Percentiles rank a stretch among this genome's conserved stretches.
Conservation (phyloP, 2,329 filamentous ascomycete genomes). For the Claviceps digitariae region DNA sequence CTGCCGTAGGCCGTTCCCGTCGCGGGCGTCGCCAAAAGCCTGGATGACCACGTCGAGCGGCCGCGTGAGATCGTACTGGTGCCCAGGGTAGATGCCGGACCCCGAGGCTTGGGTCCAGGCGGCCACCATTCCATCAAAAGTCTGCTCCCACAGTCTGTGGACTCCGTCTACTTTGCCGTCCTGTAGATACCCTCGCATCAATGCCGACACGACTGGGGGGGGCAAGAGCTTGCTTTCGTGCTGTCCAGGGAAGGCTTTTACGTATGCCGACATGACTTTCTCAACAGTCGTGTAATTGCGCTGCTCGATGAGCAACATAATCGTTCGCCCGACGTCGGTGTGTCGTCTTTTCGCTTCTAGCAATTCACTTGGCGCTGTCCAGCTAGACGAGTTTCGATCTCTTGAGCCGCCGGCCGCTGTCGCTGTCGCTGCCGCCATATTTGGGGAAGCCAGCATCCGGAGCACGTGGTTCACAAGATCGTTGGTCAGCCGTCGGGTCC, state of each 20-base stretch:
- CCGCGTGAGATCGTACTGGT: constrained; percentile 39
- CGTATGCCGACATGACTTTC: constrained; percentile 42
- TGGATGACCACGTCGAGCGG: constrained; percentile 36
- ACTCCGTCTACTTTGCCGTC: constrained; percentile 47
- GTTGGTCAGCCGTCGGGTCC: constrained; percentile 14
- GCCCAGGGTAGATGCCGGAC: constrained; percentile 25
- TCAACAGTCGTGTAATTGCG: constrained; percentile 39
- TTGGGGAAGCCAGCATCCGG: constrained; percentile 5
- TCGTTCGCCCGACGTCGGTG: constrained; percentile 18
- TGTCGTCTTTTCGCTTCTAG: constrained; percentile 15
- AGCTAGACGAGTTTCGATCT: neutral
- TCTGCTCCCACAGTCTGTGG: constrained; percentile 51
- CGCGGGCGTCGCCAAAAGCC: constrained; percentile 25
- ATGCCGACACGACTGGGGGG: constrained; percentile 41
- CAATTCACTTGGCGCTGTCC: constrained; percentile 9
- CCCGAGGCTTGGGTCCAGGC: constrained; percentile 12
- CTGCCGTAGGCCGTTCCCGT: constrained; percentile 32
- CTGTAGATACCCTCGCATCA: constrained; percentile 54
- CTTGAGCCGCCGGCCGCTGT: neutral
- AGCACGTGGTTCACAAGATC: constrained; percentile 19
- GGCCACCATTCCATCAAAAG: constrained; percentile 37
- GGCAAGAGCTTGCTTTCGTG: constrained; percentile 27
- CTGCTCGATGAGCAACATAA: constrained; percentile 21
- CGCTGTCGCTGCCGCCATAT: neutral
- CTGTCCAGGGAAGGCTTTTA: constrained; percentile 23